Percentiles rank a stretch among this genome's conserved stretches.
These are phyloP conservation scores for Aspergillus texensis DNA, from an alignment of 2,329 filamentous ascomycete species.

Conservation along the genomic window DNA sequence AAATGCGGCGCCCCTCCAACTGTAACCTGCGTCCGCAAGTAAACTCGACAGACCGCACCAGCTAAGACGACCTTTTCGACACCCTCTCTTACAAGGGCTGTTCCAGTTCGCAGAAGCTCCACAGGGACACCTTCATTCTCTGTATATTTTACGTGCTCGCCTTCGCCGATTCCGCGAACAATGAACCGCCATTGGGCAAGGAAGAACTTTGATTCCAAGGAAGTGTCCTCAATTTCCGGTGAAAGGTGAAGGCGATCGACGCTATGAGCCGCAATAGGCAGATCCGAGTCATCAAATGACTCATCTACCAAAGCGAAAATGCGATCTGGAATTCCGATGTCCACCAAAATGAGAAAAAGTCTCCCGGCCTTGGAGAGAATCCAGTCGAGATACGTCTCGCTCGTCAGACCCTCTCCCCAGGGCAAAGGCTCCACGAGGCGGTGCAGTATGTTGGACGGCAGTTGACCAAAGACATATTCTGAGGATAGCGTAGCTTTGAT, in stretches of 20 bases:
- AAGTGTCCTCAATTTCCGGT: slow-evolving; percentile 45
- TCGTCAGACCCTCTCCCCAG: slow-evolving; percentile 50
- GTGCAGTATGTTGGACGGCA: slow-evolving; percentile 39
- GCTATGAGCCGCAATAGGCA: slow-evolving; percentile 59
- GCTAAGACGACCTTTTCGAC: slow-evolving; percentile 47
- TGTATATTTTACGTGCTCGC: slow-evolving; percentile 61
- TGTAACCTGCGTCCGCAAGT: slow-evolving; percentile 42
- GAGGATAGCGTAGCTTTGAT: slow-evolving; percentile 46
- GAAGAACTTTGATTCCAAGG: slow-evolving; percentile 60
- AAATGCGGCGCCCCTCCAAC: slow-evolving; percentile 41
- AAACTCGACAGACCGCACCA: slow-evolving; percentile 36
- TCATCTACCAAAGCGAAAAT: slow-evolving; percentile 65
- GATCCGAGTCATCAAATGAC: slow-evolving; percentile 63
- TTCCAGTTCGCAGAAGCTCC: slow-evolving; percentile 52
- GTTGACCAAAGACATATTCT: slow-evolving; percentile 42
- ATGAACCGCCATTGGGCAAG: slow-evolving; percentile 62
- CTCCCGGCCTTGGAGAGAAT: slow-evolving; percentile 61
- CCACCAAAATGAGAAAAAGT: slow-evolving; percentile 61
- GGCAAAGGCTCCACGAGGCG: slow-evolving; percentile 41
- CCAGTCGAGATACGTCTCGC: slow-evolving; percentile 63
- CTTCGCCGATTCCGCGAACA: slow-evolving; percentile 57
- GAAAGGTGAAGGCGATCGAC: slow-evolving; percentile 58
- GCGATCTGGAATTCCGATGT: slow-evolving; percentile 63
- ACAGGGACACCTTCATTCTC: slow-evolving; percentile 63
- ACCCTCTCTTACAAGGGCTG: slow-evolving; percentile 38